Evolutionary conservation across 352 stramenopile species (phyloP).

Genomic region (Phytophthora pinifolia): DNA sequence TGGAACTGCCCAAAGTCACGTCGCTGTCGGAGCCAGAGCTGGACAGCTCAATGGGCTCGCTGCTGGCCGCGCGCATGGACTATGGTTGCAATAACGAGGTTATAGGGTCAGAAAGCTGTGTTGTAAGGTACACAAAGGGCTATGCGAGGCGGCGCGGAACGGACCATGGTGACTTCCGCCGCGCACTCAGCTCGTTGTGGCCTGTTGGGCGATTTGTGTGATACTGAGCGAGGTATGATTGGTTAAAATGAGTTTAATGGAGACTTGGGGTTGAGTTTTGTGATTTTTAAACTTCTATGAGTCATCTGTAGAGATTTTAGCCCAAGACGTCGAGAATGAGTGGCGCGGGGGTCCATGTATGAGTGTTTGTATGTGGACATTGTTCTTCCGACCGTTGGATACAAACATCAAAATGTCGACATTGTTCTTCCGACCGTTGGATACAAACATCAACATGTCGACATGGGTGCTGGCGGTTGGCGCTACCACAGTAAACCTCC

Average conservation of each 20-base stretch:
- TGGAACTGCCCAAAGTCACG: slow-evolving; percentile 8
- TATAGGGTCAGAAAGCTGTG: not conserved
- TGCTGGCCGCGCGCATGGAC: slow-evolving; percentile 4
- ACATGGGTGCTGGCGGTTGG: too few species aligned
- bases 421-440: slow-evolving; percentile 13
- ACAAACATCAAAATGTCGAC: slow-evolving; percentile 25
- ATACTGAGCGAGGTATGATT: slow-evolving; percentile 22
- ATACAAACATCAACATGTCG: slow-evolving; percentile 27
- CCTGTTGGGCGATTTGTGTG: slow-evolving; percentile 2
- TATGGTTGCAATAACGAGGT: slow-evolving; percentile 5
- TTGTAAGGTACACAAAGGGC: not conserved
- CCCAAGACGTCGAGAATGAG: slow-evolving; percentile 22
- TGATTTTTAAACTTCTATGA: slow-evolving; percentile 8
- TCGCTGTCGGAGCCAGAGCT: slow-evolving; percentile 36
- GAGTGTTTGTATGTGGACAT: slow-evolving; percentile 26
- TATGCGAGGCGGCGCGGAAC: not conserved
- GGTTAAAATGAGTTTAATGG: slow-evolving; percentile 10
- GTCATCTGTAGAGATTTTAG: slow-evolving; percentile 7
- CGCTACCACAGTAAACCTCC: too few species aligned
- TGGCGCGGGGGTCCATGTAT: slow-evolving; percentile 21
- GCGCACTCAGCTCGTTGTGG: slow-evolving; percentile 4
- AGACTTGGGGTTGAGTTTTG: slow-evolving; percentile 4
- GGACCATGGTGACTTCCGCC: slow-evolving; percentile 23
- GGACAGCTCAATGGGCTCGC: slow-evolving; percentile 24
- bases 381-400: slow-evolving; percentile 17